Base-by-base conservation (phyloP, 139 green algal genomes). In the Auxenochlorella pyrenoidosa region DNA sequence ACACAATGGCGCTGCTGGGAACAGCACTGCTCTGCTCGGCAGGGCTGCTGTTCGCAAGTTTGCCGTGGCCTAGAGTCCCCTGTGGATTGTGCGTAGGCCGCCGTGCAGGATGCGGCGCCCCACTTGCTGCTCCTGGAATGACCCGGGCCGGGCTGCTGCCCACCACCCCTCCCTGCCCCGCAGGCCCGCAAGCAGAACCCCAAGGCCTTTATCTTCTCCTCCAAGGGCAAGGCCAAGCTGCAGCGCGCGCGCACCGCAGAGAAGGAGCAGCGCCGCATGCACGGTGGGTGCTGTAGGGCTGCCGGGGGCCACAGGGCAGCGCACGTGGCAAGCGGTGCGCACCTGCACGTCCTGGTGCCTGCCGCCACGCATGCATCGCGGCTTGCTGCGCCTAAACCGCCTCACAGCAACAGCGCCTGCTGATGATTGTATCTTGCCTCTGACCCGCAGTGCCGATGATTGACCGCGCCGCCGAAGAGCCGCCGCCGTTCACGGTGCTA, bases 401-500 rank as follows among this genome's bases (percentile, higher is more conserved):
- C 15, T 30, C 68, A 75, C n/a, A 24, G 15, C 16, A 47, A 21
- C 32, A 73, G 66, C 4, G 10, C 54, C 22, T 63, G 54, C 54
- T 43, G n/a, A n/a, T n/a, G n/a, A n/a, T n/a, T n/a, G n/a, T n/a
- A 32, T 84, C 36, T 58, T 44, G 47, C n/a, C 76, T 32, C 36
- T 16, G 28, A 30, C 76, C 43, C 19, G 83, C 94, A 97, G 95
- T 94, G 13, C 95, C 96, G 2, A 65, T 96, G 38, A 82, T 95
- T 60, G 96, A 98, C 60, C 90, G 82, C 75, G 90, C 70, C 0
- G 66, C 73, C 0, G 92, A 96, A 40, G 97, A 99, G 90, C 94
- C 97, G n/a, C 95, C 97, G 21, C 96, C 98, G 5, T 95, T 98
- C 68, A 92, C 98, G 30, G 95, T 99, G 70, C 91, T 99, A 21